Evolutionary conservation across 2,329 filamentous ascomycete species (phyloP).

Genomic region (Trichophyton verrucosum): DNA sequence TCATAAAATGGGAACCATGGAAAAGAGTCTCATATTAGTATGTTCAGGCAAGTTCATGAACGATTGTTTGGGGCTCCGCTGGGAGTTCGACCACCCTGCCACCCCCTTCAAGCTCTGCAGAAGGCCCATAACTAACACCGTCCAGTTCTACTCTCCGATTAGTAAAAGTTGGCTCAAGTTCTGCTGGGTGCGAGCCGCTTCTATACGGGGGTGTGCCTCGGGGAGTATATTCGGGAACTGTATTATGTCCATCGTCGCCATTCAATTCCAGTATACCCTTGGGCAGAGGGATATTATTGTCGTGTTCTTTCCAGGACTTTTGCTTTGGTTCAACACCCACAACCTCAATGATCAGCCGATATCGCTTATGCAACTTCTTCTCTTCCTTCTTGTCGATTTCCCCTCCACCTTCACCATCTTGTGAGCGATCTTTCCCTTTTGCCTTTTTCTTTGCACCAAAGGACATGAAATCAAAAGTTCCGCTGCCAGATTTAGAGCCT

Average conservation of each 20-base stretch:
- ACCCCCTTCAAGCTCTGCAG: background rate
- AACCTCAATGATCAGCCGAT: conserved; percentile 7
- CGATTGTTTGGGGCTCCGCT: background rate
- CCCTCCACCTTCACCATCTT: background rate
- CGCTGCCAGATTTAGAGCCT: background rate
- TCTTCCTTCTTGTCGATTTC: conserved; percentile 5
- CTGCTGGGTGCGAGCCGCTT: background rate
- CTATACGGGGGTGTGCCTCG: conserved; percentile 1
- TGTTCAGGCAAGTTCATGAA: conserved; percentile 4
- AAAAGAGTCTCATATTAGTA: background rate
- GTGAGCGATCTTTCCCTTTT: background rate
- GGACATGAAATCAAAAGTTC: conserved; percentile 1
- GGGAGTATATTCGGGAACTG: background rate
- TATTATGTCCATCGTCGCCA: background rate
- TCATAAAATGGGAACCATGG: background rate
- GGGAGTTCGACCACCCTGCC: background rate
- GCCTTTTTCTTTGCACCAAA: conserved; percentile 2
- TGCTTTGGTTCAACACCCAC: background rate
- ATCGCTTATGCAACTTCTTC: conserved; percentile 8
- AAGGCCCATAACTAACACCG: background rate
- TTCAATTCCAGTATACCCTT: background rate
- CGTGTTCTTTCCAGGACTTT: background rate
- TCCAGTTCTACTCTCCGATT: background rate
- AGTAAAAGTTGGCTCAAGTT: conserved; percentile 1
- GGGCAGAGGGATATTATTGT: background rate